Evolutionary conservation across 495 filamentous ascomycete species (phyloP).

Genomic region (Jackrogersella minutella): DNA sequence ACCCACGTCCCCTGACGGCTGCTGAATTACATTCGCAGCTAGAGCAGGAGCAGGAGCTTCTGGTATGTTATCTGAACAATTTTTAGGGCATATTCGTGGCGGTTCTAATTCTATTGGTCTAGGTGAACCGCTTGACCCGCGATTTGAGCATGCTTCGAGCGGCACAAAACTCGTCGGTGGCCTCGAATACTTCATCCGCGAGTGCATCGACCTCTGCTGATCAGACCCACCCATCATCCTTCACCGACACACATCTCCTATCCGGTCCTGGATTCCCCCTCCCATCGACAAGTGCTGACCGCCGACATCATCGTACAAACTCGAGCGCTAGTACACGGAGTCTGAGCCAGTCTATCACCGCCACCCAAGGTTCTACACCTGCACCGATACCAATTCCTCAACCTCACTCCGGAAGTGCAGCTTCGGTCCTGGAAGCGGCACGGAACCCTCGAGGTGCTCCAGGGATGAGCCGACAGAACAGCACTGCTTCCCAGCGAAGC

Average conservation of each 20-base stretch:
- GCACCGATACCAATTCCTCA: constrained; percentile 38
- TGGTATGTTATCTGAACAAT: constrained; percentile 63
- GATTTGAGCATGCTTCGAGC: constrained; percentile 81
- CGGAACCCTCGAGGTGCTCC: constrained; percentile 44
- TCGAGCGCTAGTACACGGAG: constrained; percentile 65
- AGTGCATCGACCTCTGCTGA: constrained; percentile 55
- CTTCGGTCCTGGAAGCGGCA: constrained; percentile 43
- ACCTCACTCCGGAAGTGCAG: constrained; percentile 42
- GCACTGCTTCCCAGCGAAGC: constrained; percentile 52
- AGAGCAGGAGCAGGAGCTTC: constrained; percentile 94
- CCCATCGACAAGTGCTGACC: constrained; percentile 45
- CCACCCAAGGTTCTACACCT: constrained; percentile 42
- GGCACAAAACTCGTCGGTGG: constrained; percentile 81
- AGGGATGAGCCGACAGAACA: constrained; percentile 54
- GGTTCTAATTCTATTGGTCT: constrained; percentile 10
- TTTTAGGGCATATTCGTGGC: neutral
- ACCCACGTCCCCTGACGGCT: constrained; percentile 83
- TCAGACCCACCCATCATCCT: constrained; percentile 45
- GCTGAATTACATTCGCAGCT: constrained; percentile 86
- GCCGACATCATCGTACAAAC: constrained; percentile 54
- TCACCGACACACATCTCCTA: constrained; percentile 44
- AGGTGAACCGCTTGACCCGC: constrained; percentile 92
- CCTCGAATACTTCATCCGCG: constrained; percentile 80
- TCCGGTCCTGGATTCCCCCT: constrained; percentile 52
- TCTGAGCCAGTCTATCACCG: constrained; percentile 58